Conservation (phyloP, 1,139 yeast genomes). For the Candida anutae region DNA sequence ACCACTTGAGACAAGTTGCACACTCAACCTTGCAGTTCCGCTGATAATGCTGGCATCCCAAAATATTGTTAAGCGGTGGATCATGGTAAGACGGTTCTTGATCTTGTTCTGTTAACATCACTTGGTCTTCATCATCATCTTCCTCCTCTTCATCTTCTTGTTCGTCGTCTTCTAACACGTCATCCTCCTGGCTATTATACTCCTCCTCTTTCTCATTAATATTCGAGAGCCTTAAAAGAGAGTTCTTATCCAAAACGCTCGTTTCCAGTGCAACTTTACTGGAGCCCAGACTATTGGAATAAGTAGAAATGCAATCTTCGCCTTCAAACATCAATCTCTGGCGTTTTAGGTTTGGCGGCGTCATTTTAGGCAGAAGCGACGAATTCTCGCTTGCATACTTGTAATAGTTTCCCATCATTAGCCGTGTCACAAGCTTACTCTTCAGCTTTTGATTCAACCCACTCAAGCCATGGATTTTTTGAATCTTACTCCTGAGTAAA, state of each 20-base stretch:
- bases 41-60: slow-evolving; percentile 82
- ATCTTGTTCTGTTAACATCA: slow-evolving; percentile 43
- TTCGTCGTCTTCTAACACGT: slow-evolving; percentile 9
- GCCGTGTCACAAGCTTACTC: slow-evolving; percentile 55
- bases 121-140: too few relatives aligned
- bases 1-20: slow-evolving; percentile 67
- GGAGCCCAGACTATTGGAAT: background rate
- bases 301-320: background rate
- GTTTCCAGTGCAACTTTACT: too few relatives aligned
- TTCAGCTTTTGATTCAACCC: slow-evolving; percentile 46
- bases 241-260: background rate
- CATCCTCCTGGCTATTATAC: background rate
- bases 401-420: slow-evolving; percentile 71
- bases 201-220: background rate
- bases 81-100: slow-evolving; percentile 44
- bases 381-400: slow-evolving; percentile 34
- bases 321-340: slow-evolving; percentile 13
- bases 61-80: slow-evolving; percentile 18
- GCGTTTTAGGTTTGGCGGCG: slow-evolving; percentile 10
- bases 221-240: background rate
- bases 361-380: slow-evolving; percentile 9
- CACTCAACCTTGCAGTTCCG: slow-evolving; percentile 83
- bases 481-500: slow-evolving; percentile 49
- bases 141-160: slow-evolving; percentile 7
- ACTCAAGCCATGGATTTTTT: slow-evolving; percentile 42